These are phyloP conservation scores for Mycena indigotica DNA, from an alignment of 768 basidiomycete species.

Conservation along the genomic window DNA sequence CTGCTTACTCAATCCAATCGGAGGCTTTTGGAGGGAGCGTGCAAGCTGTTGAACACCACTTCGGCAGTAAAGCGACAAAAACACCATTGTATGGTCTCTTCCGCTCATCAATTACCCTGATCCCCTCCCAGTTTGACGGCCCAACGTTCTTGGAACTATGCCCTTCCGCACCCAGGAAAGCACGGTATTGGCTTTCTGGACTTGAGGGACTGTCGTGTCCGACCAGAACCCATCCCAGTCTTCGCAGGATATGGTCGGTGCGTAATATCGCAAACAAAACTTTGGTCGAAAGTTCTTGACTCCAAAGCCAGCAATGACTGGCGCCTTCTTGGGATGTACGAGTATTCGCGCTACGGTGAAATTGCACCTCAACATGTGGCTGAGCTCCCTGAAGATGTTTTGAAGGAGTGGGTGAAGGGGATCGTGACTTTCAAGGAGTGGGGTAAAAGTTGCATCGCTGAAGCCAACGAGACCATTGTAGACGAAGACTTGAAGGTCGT, in stretches of 20 bases:
- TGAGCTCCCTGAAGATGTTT: conserved; percentile 7
- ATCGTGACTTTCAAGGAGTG: not conserved
- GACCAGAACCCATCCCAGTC: conserved; percentile 14
- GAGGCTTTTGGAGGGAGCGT: conserved; percentile 15
- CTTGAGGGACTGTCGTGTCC: not conserved
- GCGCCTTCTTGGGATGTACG: conserved; percentile 16
- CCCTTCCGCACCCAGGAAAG: conserved; percentile 17
- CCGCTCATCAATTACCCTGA: no score
- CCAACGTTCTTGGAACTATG: conserved; percentile 20
- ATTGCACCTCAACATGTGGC: conserved; percentile 16
- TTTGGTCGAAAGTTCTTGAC: no score
- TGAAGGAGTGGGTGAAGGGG: conserved; percentile 12
- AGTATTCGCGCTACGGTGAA: conserved; percentile 13
- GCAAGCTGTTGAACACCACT: not conserved
- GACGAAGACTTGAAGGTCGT: conserved; percentile 2
- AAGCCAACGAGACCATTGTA: not conserved
- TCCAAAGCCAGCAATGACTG: conserved; percentile 15
- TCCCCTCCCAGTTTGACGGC: conserved; percentile 11
- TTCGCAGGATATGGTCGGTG: conserved; percentile 17
- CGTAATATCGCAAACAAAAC: no score
- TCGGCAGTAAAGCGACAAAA: not conserved
- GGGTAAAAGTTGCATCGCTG: conserved; percentile 6
- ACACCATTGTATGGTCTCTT: conserved; percentile 15
- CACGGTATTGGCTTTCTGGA: conserved; percentile 22
- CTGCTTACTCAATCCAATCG: not conserved